These are phyloP conservation scores for Lactarius evosmus DNA, from an alignment of 768 basidiomycete genomes.

Conservation along the genomic window DNA sequence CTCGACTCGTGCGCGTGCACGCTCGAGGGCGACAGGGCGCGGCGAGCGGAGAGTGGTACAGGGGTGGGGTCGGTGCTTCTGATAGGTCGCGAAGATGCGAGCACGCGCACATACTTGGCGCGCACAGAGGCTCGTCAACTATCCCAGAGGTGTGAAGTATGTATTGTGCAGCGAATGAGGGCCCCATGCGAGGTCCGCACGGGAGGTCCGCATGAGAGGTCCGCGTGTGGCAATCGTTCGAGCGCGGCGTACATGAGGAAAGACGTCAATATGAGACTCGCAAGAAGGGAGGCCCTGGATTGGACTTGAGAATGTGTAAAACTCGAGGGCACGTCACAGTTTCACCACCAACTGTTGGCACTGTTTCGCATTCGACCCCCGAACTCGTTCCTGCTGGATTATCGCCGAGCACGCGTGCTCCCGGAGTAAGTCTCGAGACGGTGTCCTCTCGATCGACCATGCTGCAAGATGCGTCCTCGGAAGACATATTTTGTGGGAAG, in stretches of 20 bases:
- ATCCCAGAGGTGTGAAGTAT: slow-evolving; percentile 8
- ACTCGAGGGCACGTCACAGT: slow-evolving; percentile 81
- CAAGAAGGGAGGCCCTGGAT: slow-evolving; percentile 38
- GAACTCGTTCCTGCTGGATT: slow-evolving; percentile 39
- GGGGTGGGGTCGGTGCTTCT: slow-evolving; percentile 31
- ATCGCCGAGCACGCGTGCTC: slow-evolving; percentile 40
- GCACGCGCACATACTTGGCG: slow-evolving; percentile 20
- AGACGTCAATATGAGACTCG: slow-evolving; percentile 21
- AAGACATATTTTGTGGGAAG: slow-evolving; percentile 83
- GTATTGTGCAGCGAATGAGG: slow-evolving; percentile 23
- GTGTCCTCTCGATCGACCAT: slow-evolving; percentile 69
- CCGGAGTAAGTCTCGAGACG: slow-evolving; percentile 45
- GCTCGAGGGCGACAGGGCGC: slow-evolving; percentile 51
- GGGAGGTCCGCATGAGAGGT: too few relatives aligned
- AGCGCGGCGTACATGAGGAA: slow-evolving; percentile 17
- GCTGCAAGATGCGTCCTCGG: slow-evolving; percentile 51
- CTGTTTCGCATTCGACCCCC: slow-evolving; percentile 72
- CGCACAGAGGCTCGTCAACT: not conserved
- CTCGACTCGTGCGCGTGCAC: slow-evolving; percentile 48
- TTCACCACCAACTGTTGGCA: slow-evolving; percentile 91
- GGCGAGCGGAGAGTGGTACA: slow-evolving; percentile 33
- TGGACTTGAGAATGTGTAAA: slow-evolving; percentile 80
- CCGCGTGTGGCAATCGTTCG: slow-evolving; percentile 7
- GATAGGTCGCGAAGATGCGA: slow-evolving; percentile 25
- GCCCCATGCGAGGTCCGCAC: too few relatives aligned